phyloP scores from a whole-genome alignment of 257 asterid species.

The Nicotiana benthamiana region DNA sequence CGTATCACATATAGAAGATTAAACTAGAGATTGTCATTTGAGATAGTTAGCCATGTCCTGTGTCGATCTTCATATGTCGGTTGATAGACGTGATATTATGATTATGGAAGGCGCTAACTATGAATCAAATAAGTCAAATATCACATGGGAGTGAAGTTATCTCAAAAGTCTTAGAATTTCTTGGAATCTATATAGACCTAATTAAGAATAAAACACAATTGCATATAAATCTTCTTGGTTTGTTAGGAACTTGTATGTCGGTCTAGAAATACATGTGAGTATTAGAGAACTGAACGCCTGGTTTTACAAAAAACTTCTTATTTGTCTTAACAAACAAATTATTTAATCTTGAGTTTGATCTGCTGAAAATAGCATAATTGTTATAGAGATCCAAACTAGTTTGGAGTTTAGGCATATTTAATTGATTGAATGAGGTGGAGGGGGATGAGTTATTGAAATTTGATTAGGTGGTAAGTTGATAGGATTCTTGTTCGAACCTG shows the following conservation, averaged over 20 bases:
- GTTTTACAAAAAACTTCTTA: neutral
- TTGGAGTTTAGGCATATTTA: neutral
- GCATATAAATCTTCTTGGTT: neutral
- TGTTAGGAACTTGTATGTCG: neutral
- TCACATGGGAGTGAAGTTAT: neutral
- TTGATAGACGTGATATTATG: neutral
- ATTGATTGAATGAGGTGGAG: neutral
- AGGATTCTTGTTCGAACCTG: too few relatives aligned
- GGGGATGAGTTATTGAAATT: too few relatives aligned
- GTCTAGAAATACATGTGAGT: neutral
- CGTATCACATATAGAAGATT: neutral
- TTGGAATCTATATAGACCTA: neutral
- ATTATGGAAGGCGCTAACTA: neutral
- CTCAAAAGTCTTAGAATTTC: neutral
- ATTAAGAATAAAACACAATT: neutral
- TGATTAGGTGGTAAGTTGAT: too few relatives aligned
- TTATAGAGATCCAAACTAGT: neutral
- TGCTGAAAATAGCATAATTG: neutral
- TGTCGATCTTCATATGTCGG: neutral
- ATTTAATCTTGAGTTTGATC: neutral
- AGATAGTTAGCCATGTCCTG: neutral
- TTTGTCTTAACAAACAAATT: neutral
- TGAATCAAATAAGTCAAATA: neutral
- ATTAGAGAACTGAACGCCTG: neutral
- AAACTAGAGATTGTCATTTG: neutral